These are phyloP conservation scores for Beverwykella pulmonaria DNA, from an alignment of 495 filamentous ascomycete species.

Conservation along the genomic window DNA sequence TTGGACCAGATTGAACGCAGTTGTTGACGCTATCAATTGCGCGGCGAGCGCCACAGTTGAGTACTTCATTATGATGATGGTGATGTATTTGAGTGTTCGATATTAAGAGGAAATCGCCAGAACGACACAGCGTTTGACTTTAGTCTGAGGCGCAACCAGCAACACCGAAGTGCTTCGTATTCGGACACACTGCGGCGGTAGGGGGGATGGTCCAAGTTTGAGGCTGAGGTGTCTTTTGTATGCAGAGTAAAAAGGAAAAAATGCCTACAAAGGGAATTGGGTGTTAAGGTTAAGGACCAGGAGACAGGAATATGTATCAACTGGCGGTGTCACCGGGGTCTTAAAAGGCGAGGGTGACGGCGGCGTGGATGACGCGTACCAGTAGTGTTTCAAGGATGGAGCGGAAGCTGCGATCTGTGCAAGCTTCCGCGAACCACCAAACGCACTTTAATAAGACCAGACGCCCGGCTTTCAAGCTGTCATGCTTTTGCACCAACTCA, in stretches of 20 bases:
- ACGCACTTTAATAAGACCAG: neutral
- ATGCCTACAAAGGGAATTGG: neutral
- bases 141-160: neutral
- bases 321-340: neutral
- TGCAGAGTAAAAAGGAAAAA: neutral
- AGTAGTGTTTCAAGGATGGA: neutral
- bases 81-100: neutral
- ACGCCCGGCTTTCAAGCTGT: neutral
- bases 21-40: conserved; percentile 26
- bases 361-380: neutral
- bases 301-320: neutral
- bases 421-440: neutral
- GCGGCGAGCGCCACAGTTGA: conserved; percentile 32
- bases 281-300: neutral
- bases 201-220: neutral
- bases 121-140: conserved; percentile 12
- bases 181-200: neutral
- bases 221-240: neutral
- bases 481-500: neutral
- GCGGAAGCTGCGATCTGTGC: neutral
- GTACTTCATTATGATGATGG: conserved; percentile 29
- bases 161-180: neutral
- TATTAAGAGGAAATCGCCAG: neutral
- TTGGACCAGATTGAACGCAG: conserved; percentile 41
- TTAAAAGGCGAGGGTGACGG: neutral